A percentile compares a stretch with the other conserved stretches of the same genome.
These are phyloP conservation scores for Termitomyces sp. DNA, from an alignment of 768 basidiomycete genomes.

Conservation along the genomic window DNA sequence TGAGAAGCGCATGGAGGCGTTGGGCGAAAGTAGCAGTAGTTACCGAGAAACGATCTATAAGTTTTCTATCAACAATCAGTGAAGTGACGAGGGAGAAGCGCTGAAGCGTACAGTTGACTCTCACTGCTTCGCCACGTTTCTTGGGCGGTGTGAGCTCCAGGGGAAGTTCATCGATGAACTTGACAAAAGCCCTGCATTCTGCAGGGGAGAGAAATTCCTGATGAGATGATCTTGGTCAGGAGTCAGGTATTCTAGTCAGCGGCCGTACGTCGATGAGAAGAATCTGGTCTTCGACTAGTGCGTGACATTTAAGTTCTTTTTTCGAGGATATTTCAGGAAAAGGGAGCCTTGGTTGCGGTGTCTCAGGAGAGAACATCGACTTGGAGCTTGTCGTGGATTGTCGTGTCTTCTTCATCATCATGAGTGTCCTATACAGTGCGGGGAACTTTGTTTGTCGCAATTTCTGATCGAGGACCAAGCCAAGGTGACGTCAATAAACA, in stretches of 20 bases:
- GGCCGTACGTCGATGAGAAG: slow-evolving; percentile 50
- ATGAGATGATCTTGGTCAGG: slow-evolving; percentile 1
- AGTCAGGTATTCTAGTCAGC: neutral
- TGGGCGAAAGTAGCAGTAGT: slow-evolving; percentile 54
- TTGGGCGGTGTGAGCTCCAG: slow-evolving; percentile 66
- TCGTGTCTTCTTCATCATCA: slow-evolving; percentile 14
- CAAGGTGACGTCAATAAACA: too few species aligned
- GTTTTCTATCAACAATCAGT: neutral
- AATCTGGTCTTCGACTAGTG: slow-evolving; percentile 60
- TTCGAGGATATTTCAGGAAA: slow-evolving; percentile 44
- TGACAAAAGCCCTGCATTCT: slow-evolving; percentile 57
- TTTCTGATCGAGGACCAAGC: too few species aligned
- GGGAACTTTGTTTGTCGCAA: too few species aligned
- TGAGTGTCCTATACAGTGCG: neutral
- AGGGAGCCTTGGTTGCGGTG: neutral
- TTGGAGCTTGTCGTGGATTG: neutral
- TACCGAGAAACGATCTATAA: slow-evolving; percentile 56
- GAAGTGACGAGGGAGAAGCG: neutral
- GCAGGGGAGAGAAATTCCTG: slow-evolving; percentile 52
- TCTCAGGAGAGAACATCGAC: neutral
- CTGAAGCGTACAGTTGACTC: slow-evolving; percentile 58
- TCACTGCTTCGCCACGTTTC: slow-evolving; percentile 66
- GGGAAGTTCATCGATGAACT: slow-evolving; percentile 54
- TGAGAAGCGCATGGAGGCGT: slow-evolving; percentile 40
- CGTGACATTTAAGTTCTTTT: slow-evolving; percentile 35